phyloP scores from a whole-genome alignment of 2,329 filamentous ascomycete species.

The Apiospora koreana region DNA sequence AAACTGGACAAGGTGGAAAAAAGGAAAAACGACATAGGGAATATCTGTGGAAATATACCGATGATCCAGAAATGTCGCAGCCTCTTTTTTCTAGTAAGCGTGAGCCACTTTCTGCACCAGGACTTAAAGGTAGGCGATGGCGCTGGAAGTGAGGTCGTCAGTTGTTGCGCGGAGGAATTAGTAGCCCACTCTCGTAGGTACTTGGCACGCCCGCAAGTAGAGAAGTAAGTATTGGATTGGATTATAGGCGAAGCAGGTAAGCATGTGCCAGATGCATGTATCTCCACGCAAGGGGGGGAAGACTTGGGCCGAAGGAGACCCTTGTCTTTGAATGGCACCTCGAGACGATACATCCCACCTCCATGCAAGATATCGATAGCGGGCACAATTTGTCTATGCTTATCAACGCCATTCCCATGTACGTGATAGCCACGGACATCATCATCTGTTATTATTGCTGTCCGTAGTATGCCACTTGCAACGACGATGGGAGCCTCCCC shows the following conservation, averaged over 20 bases:
- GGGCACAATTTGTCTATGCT: background rate
- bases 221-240: background rate
- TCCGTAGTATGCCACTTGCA: background rate
- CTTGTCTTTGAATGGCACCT: background rate
- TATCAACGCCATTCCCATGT: background rate
- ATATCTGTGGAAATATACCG: background rate
- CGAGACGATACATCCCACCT: background rate
- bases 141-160: background rate
- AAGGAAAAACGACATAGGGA: background rate
- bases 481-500: background rate
- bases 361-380: constrained; percentile 9
- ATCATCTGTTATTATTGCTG: background rate
- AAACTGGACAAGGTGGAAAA: background rate
- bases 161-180: background rate
- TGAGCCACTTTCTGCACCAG: constrained; percentile 2
- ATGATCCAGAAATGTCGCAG: constrained; percentile 8
- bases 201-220: background rate
- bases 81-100: background rate
- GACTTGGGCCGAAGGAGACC: background rate
- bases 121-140: background rate
- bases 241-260: background rate
- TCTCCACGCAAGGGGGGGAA: background rate
- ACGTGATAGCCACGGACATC: background rate
- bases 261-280: constrained; percentile 2
- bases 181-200: background rate